phyloP scores from a whole-genome alignment of 352 stramenopile species.

The Globisporangium nunn region DNA sequence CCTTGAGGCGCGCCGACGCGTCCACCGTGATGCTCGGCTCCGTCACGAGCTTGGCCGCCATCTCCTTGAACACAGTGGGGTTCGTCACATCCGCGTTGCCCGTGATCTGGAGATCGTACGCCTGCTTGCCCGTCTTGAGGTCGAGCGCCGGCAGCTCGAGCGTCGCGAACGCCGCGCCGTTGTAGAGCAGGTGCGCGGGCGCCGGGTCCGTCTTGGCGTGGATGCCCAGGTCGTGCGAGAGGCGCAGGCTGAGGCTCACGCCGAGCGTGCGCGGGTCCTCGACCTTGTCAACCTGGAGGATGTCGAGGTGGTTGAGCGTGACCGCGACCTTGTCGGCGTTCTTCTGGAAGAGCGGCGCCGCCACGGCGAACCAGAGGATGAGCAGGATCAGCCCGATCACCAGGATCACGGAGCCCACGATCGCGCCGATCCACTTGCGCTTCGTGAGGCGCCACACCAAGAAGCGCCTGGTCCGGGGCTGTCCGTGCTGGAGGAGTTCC shows the following conservation, averaged over 20 bases:
- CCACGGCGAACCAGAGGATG: slow-evolving; percentile 56
- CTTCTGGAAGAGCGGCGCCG: slow-evolving; percentile 52
- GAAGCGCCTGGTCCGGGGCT: slow-evolving; percentile 20
- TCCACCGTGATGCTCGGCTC: slow-evolving; percentile 29
- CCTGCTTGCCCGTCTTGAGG: slow-evolving; percentile 32
- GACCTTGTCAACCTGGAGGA: slow-evolving; percentile 31
- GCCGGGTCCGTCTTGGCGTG: slow-evolving; percentile 42
- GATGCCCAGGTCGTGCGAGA: slow-evolving; percentile 37
- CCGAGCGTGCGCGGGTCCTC: slow-evolving; percentile 13
- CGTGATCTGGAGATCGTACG: slow-evolving; percentile 50
- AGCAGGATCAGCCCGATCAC: slow-evolving; percentile 41
- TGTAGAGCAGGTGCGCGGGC: slow-evolving; percentile 35
- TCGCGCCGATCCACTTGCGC: slow-evolving; percentile 36
- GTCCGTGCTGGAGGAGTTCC: neutral
- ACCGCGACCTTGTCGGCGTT: slow-evolving; percentile 50
- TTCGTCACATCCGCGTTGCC: slow-evolving; percentile 29
- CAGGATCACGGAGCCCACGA: slow-evolving; percentile 32
- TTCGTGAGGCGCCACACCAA: slow-evolving; percentile 48
- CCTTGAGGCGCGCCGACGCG: slow-evolving; percentile 28
- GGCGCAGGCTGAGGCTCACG: slow-evolving; percentile 47
- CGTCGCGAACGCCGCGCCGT: slow-evolving; percentile 31
- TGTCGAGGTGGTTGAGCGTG: slow-evolving; percentile 60
- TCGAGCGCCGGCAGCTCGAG: slow-evolving; percentile 46
- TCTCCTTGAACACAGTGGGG: slow-evolving; percentile 29
- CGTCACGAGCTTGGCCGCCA: slow-evolving; percentile 33